Evolutionary conservation across 495 filamentous ascomycete species (phyloP).

Genomic region (Penicillium herquei): DNA sequence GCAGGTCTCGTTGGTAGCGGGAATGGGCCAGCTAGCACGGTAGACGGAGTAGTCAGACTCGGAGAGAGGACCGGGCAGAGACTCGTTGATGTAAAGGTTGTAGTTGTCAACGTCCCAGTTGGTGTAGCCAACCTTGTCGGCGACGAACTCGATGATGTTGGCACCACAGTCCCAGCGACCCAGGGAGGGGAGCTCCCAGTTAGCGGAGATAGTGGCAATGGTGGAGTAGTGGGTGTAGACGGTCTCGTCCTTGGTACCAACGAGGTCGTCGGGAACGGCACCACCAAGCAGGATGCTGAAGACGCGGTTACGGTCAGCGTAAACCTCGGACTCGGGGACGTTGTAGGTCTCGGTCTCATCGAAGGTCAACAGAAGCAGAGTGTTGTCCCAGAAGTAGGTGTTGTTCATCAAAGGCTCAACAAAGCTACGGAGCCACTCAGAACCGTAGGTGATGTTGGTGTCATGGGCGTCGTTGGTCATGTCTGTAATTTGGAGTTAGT

Average conservation of each 20-base stretch:
- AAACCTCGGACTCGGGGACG: constrained; percentile 51
- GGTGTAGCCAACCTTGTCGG: constrained; percentile 51
- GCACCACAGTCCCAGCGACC: constrained; percentile 69
- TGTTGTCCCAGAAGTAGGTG: constrained; percentile 63
- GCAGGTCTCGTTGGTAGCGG: constrained; percentile 35
- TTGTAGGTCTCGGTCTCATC: constrained; percentile 60
- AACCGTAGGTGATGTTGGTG: constrained; percentile 57
- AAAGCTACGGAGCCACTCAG: constrained; percentile 56
- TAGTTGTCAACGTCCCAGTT: constrained; percentile 45
- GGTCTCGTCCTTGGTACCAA: constrained; percentile 57
- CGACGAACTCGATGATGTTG: constrained; percentile 59
- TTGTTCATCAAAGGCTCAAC: constrained; percentile 58
- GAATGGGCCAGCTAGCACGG: constrained; percentile 35
- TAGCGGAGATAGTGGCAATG: constrained; percentile 59
- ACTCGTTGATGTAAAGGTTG: constrained; percentile 40
- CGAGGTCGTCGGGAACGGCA: constrained; percentile 51
- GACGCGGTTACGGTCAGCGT: constrained; percentile 51
- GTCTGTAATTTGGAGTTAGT: neutral
- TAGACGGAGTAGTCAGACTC: constrained; percentile 24
- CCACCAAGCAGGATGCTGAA: constrained; percentile 61
- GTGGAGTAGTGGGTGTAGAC: constrained; percentile 70
- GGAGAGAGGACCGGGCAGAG: constrained; percentile 42
- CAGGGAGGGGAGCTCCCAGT: constrained; percentile 63
- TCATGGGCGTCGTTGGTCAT: constrained; percentile 57
- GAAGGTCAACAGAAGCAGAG: constrained; percentile 63